Conservation (phyloP, 1,284 basidiomycete species). For the Neonothopanus nambi region DNA sequence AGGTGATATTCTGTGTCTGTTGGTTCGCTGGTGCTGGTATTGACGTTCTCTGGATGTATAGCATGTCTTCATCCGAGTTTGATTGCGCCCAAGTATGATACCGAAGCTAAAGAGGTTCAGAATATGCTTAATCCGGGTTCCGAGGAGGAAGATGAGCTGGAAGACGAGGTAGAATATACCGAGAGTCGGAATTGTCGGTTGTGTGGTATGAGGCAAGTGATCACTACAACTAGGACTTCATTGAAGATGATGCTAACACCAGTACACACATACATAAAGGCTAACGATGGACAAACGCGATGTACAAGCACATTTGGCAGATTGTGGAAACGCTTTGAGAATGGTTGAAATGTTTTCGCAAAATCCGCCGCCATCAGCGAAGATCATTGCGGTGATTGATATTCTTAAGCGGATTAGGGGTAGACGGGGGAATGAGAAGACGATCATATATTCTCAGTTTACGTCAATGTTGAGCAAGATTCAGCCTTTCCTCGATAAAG, state of each 20-base stretch:
- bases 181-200: too few relatives aligned
- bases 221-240: too few relatives aligned
- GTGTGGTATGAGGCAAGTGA: too few relatives aligned
- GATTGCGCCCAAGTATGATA: background rate
- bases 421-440: slow-evolving; percentile 39
- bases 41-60: background rate
- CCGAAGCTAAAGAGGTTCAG: background rate
- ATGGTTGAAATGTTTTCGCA: too few relatives aligned
- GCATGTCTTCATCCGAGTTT: background rate
- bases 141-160: background rate
- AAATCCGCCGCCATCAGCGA: background rate
- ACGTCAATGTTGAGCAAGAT: slow-evolving; percentile 59
- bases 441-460: slow-evolving; percentile 53
- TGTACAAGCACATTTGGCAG: too few relatives aligned
- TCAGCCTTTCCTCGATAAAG: slow-evolving; percentile 47
- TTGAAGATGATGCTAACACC: too few relatives aligned
- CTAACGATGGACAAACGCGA: too few relatives aligned
- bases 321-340: too few relatives aligned
- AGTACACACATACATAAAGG: too few relatives aligned
- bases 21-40: background rate
- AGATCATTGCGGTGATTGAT: background rate
- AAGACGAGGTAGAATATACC: background rate
- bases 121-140: too few relatives aligned
- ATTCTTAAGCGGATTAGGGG: slow-evolving; percentile 4
- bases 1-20: background rate